These are phyloP conservation scores for Cladophialophora exuberans DNA, from an alignment of 2,329 filamentous ascomycete genomes.

Conservation along the genomic window DNA sequence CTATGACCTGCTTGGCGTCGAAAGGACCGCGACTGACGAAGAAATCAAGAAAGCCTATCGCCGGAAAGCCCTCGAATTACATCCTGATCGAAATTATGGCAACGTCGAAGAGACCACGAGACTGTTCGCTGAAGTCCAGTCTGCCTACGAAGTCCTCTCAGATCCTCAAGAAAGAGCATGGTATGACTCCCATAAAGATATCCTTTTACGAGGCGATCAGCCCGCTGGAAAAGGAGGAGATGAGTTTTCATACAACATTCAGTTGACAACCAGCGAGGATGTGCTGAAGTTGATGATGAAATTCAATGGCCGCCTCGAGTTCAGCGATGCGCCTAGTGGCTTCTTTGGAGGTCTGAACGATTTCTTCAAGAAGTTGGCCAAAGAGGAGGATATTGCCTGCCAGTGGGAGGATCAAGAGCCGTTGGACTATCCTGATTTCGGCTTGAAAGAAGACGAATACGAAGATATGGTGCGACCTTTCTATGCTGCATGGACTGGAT, in stretches of 20 bases:
- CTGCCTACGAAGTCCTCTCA: constrained; percentile 93
- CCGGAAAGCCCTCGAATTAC: constrained; percentile 85
- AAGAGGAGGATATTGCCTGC: constrained; percentile 77
- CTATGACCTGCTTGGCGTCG: constrained; percentile 80
- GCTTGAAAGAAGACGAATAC: constrained; percentile 72
- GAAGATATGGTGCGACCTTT: constrained; percentile 78
- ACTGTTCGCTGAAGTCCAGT: constrained; percentile 87
- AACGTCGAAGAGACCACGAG: constrained; percentile 81
- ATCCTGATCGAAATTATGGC: constrained; percentile 91
- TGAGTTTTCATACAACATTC: constrained; percentile 69
- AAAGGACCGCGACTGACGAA: constrained; percentile 74
- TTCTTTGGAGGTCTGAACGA: constrained; percentile 82
- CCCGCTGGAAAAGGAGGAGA: constrained; percentile 47
- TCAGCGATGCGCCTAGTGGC: constrained; percentile 76
- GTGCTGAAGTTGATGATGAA: constrained; percentile 76
- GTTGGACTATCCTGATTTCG: constrained; percentile 79
- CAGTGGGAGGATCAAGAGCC: constrained; percentile 66
- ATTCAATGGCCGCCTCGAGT: constrained; percentile 77
- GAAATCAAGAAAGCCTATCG: constrained; percentile 97
- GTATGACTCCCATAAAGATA: constrained; percentile 93
- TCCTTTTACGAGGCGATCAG: constrained; percentile 72
- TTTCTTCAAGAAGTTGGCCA: constrained; percentile 77
- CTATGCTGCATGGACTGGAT: constrained; percentile 78
- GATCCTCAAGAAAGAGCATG: constrained; percentile 94
- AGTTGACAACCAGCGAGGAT: constrained; percentile 78